Base-by-base conservation (phyloP, 768 basidiomycete genomes). In the Tylopilus plumbeoviolaceoides region DNA sequence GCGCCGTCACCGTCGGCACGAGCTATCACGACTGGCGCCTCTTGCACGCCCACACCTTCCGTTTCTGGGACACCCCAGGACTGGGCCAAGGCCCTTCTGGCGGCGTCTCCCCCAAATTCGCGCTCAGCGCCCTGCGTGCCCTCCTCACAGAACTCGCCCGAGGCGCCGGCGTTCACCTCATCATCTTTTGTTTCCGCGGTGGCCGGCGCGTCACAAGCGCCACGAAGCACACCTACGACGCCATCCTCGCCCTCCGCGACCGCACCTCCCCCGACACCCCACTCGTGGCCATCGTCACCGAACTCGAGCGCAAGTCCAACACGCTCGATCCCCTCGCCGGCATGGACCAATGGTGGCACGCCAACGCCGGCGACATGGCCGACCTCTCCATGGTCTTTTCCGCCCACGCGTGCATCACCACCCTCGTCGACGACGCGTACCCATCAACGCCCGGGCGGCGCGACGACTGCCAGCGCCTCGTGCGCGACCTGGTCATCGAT, bases 11-110 rank as follows among this genome's bases (percentile, higher is more conserved):
- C 18, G 42, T 53, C 12, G 50, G 61, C 25, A 63, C 63, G 17
- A 63, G 54, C 31, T 64, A 57, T 39, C 58, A 64, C 7, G 63
- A 64, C 43, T 64, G 63, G 63, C 28, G 51, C 9, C 53, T 60
- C 49, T 43, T 49, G 47, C 42, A 59, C 51, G 51, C 55, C 0
- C 63, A 65, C 25, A 65, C 53, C 1, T 65, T 63, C 10, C 63
- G 63, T 50, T 58, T 64, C 30, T 64, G 63, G 63, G 63, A 64
- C 35, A 64, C 63, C 7, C 63, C 63, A 0, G 63, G 63, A 15
- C 50, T 64, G 33, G 38, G 61, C 2, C 45, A 50, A 14, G 53
- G 53, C 27, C 63, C 62, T 2, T 15, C 38, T 4, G 63, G 61
- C 8, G 42, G 49, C 39, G 20, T 39, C 5, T 33, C 55, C 25